Base-by-base conservation (phyloP, 805 yeast genomes). In the Barnettozyma botsteinii region DNA sequence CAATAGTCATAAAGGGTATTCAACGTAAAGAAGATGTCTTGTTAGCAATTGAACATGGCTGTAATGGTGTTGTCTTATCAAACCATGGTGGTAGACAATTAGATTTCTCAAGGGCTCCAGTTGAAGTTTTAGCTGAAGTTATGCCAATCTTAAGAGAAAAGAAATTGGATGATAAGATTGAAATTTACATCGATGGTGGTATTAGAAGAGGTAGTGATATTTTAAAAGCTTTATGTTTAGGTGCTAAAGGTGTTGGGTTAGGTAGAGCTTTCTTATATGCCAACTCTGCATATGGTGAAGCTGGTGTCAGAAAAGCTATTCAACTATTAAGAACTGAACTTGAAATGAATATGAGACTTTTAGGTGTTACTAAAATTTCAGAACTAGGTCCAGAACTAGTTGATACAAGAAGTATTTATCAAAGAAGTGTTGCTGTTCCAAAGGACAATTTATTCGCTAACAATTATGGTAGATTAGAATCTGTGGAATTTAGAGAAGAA, bases 61-160 rank as follows among this genome's bases (percentile, higher is more conserved):
- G 75, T 22, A 75, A 78, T 31, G 95, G 89, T 31, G 81, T 86
- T n/a, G 86, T 87, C 4, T 53, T 86, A 37, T 85, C 94, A 2
- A 87, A 86, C 57, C 96, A 86, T 62, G 96, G 96, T 45, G 95
- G 96, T 31, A 69, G 96, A 46, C 95, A 86, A 61, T 65, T 87
- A 41, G 96, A 87, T 61, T 84, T 76, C 53, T 70, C 95, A 1
- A 72, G 85, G n/a, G 77, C 95, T 0, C 83, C 89, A 2, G 68
- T 87, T 26, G 85, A 80, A 57, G 75, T 84, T 5, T 64, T 87
- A 36, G 84, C 83, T 5, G 95, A 85, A 46, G 73, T 79, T 3
- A 74, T 74, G 69, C 79, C 78, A 7, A 51, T 67, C 4, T 59
- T 79, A 41, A 65, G 64, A 36, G 65, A 66, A 39, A 65, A 63